phyloP scores from a whole-genome alignment of 148 eudicot species.

The Nepenthes mirabilis region DNA sequence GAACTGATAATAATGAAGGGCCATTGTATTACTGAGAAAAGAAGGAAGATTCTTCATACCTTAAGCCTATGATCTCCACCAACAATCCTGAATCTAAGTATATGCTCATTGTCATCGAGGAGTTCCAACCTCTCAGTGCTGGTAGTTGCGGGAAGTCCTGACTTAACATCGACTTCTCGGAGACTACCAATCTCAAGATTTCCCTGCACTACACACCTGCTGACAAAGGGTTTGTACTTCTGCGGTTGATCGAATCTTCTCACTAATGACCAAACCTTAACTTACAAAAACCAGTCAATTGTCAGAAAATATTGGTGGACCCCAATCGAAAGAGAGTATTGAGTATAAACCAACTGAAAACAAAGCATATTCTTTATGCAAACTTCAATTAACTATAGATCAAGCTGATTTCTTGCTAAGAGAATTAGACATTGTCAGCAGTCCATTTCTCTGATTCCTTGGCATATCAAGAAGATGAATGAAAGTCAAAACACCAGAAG shows the following conservation, averaged over 20 bases:
- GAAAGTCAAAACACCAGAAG: too few species aligned
- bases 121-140: constrained; percentile 57
- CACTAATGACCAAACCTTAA: constrained; percentile 56
- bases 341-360: neutral
- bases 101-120: constrained; percentile 56
- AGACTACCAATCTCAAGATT: constrained; percentile 57
- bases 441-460: too few species aligned
- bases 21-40: neutral
- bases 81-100: constrained; percentile 49
- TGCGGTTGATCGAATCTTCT: constrained; percentile 69
- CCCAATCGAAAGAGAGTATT: neutral
- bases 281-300: neutral
- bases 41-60: constrained; percentile 20
- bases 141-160: constrained; percentile 70
- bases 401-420: too few species aligned
- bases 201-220: constrained; percentile 44
- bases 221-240: constrained; percentile 54
- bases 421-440: too few species aligned
- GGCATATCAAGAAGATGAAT: too few species aligned
- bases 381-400: too few species aligned
- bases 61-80: constrained; percentile 63
- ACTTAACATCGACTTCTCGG: constrained; percentile 63
- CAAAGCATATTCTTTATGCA: neutral
- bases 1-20: neutral
- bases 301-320: neutral